Conservation (phyloP, 83 land plant genomes). For the Thuja plicata region DNA sequence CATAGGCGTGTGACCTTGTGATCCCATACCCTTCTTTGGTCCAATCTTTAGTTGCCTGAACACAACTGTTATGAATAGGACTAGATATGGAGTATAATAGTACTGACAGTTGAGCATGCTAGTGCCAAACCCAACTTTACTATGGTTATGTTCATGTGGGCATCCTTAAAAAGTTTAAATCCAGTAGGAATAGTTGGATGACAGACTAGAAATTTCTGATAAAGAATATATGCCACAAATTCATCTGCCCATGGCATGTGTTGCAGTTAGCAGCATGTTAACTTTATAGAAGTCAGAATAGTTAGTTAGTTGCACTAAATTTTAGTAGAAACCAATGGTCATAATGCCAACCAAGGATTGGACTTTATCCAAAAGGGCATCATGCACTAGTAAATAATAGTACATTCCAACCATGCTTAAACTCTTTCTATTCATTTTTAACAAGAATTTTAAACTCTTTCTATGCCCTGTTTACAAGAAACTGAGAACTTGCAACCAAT, state of each 20-base stretch:
- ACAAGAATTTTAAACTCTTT: not conserved
- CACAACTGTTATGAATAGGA: no score
- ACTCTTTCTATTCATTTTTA: not conserved
- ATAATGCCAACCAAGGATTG: not conserved
- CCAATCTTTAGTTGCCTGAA: no score
- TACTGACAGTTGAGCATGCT: no score
- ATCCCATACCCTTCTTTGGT: no score
- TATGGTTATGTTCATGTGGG: not conserved
- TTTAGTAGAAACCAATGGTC: not conserved
- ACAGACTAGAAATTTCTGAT: not conserved
- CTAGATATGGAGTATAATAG: no score
- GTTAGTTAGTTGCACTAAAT: not conserved
- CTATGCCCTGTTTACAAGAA: not conserved
- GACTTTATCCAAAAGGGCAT: not conserved
- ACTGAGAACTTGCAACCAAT: not conserved
- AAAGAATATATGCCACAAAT: not conserved
- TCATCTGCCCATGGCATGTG: not conserved
- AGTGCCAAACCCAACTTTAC: not conserved
- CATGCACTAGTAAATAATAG: not conserved
- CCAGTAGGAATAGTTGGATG: not conserved
- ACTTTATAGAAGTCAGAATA: not conserved
- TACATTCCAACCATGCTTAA: not conserved
- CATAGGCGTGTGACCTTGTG: no score
- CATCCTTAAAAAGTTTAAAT: not conserved
- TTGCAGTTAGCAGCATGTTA: not conserved